Evolutionary conservation across 2,329 filamentous ascomycete species (phyloP).

Genomic region (Aspergillus quadrilineatus): DNA sequence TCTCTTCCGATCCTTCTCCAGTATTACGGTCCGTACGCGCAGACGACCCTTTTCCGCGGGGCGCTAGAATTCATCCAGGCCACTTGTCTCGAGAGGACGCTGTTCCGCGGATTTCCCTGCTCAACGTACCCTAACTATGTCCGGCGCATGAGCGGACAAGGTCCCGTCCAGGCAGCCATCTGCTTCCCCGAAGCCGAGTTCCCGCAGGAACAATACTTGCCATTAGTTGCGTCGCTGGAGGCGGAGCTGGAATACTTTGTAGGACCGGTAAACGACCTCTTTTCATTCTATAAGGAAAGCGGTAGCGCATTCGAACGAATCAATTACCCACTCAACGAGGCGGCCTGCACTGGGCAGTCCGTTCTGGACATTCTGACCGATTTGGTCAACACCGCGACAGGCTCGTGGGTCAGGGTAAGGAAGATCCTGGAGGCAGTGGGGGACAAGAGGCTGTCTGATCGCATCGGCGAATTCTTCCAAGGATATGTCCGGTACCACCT

Average conservation of each 20-base stretch:
- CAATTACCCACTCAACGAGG: neutral
- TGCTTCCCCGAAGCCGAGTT: constrained; percentile 5
- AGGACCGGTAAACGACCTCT: neutral
- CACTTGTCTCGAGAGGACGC: neutral
- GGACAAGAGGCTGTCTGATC: no score
- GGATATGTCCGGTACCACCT: neutral
- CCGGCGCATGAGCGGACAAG: neutral
- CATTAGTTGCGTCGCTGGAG: neutral
- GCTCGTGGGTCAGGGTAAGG: neutral
- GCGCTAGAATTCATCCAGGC: neutral
- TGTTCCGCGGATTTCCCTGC: neutral
- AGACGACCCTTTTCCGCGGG: no score
- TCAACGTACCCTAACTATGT: constrained; percentile 1
- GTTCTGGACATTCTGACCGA: no score
- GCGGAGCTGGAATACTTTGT: neutral
- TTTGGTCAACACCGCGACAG: no score
- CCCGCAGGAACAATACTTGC: neutral
- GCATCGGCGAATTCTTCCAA: no score
- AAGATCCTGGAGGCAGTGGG: neutral
- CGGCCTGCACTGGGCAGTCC: neutral
- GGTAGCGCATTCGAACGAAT: neutral
- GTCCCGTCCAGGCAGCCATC: neutral
- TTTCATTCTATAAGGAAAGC: neutral
- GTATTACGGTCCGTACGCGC: no score
- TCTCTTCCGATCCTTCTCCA: no score